A percentile compares a stretch with the other conserved stretches of the same genome.
These are phyloP conservation scores for Rhynchosporium secalis DNA, from an alignment of 2,329 filamentous ascomycete species.

Conservation along the genomic window DNA sequence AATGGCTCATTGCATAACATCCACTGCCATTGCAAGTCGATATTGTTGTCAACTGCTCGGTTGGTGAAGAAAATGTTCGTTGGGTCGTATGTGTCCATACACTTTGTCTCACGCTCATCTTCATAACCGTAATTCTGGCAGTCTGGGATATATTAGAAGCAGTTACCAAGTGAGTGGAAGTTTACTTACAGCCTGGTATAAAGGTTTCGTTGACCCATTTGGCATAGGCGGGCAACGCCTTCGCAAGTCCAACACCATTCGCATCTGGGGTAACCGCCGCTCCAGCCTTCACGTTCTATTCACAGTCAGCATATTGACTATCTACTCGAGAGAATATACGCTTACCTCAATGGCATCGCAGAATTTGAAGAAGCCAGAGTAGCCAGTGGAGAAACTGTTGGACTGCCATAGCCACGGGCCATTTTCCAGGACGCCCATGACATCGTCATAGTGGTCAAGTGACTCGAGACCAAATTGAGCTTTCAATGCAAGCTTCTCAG, in stretches of 20 bases:
- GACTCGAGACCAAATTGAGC: constrained; percentile 51
- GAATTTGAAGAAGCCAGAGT: constrained; percentile 49
- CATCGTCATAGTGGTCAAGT: constrained; percentile 47
- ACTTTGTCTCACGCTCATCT: constrained; percentile 46
- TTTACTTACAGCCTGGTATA: constrained; percentile 49
- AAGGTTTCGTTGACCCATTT: constrained; percentile 50
- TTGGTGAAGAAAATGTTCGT: constrained; percentile 53
- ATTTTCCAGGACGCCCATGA: constrained; percentile 48
- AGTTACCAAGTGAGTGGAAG: not conserved
- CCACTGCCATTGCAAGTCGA: constrained; percentile 59
- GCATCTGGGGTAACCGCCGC: constrained; percentile 38
- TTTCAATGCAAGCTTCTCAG: constrained; percentile 49
- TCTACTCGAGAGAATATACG: no score
- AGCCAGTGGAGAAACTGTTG: constrained; percentile 50
- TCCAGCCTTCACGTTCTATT: constrained; percentile 40
- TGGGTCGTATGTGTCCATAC: constrained; percentile 54
- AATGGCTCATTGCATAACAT: constrained; percentile 62
- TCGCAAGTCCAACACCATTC: constrained; percentile 53
- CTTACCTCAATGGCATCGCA: constrained; percentile 45
- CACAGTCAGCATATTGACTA: not conserved
- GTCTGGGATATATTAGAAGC: constrained; percentile 37
- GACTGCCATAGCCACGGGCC: constrained; percentile 60
- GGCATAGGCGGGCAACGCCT: constrained; percentile 55
- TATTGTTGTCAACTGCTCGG: constrained; percentile 46
- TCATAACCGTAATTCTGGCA: constrained; percentile 52